Conservation (phyloP, 1,139 yeast genomes). For the Suhomyces bolitotheri region DNA sequence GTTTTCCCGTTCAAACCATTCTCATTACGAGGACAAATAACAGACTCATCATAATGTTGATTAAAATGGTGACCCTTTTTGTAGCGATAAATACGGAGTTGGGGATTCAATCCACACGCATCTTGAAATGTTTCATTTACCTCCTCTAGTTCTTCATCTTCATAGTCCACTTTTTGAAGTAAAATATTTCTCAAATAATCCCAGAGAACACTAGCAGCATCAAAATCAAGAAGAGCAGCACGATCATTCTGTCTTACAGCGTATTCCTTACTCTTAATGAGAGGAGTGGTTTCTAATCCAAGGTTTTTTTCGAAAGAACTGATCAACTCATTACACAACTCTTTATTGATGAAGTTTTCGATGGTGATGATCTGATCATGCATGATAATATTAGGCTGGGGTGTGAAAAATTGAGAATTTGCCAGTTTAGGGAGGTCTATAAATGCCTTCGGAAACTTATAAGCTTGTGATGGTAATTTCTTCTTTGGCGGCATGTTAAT, state of each 20-base stretch:
- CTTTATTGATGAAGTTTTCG: constrained; percentile 43
- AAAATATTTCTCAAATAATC: constrained; percentile 37
- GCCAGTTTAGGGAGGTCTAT: constrained; percentile 22
- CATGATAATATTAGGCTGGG: constrained; percentile 32
- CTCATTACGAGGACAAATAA: constrained; percentile 31
- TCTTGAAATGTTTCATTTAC: constrained; percentile 28
- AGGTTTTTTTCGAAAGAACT: constrained; percentile 33
- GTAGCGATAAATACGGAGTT: constrained; percentile 58
- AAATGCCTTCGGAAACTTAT: constrained; percentile 33
- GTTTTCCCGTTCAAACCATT: constrained; percentile 38
- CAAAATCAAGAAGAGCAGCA: constrained; percentile 39
- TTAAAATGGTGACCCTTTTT: constrained; percentile 61
- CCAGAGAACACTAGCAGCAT: constrained; percentile 48
- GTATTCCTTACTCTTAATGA: constrained; percentile 51
- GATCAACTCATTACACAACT: constrained; percentile 48
- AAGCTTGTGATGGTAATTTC: constrained; percentile 9
- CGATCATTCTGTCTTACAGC: constrained; percentile 65
- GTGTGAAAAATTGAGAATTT: constrained; percentile 32
- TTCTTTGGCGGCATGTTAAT: constrained; percentile 16
- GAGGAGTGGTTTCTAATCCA: constrained; percentile 49
- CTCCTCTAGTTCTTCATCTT: constrained; percentile 29
- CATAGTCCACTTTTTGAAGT: constrained; percentile 30
- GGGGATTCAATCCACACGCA: constrained; percentile 58
- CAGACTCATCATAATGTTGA: constrained; percentile 64
- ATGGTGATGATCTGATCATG: constrained; percentile 50